These are phyloP conservation scores for Plectosphaerella sp. DNA, from an alignment of 2,329 filamentous ascomycete genomes.

Conservation along the genomic window DNA sequence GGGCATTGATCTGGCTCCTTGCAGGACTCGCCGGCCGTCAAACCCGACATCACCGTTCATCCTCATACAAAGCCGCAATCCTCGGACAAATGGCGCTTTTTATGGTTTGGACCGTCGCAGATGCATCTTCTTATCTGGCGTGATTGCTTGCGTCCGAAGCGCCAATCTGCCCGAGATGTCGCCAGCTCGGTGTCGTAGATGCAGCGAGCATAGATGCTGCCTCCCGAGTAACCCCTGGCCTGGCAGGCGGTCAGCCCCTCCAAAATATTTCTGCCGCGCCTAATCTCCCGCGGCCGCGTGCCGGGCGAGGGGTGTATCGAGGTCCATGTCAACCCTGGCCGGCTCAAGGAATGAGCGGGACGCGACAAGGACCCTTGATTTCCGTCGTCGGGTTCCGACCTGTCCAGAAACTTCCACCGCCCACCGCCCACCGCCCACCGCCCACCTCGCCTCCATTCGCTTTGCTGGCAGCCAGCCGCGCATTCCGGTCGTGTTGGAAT, in stretches of 20 bases:
- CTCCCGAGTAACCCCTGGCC: too few species aligned
- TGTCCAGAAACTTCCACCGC: neutral
- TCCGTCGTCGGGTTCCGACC: neutral
- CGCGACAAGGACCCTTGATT: neutral
- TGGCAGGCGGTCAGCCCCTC: neutral
- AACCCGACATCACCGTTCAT: neutral
- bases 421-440: neutral
- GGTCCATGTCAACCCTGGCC: neutral
- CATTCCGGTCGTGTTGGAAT: too few species aligned
- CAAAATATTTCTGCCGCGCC: neutral
- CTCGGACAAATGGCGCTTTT: constrained; percentile 1
- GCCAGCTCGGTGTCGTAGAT: neutral
- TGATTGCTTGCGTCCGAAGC: too few species aligned
- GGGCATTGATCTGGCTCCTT: neutral
- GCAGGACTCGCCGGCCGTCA: neutral
- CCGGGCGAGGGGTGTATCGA: neutral
- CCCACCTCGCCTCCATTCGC: too few species aligned
- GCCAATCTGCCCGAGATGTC: neutral
- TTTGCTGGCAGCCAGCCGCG: too few species aligned
- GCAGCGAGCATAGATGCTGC: neutral
- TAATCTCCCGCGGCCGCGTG: neutral
- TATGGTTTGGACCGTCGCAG: neutral
- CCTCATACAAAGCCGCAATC: neutral
- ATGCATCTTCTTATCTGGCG: too few species aligned
- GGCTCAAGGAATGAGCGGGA: neutral